These are phyloP conservation scores for Podaxis pistillaris DNA, from an alignment of 768 basidiomycete genomes.

Conservation along the genomic window DNA sequence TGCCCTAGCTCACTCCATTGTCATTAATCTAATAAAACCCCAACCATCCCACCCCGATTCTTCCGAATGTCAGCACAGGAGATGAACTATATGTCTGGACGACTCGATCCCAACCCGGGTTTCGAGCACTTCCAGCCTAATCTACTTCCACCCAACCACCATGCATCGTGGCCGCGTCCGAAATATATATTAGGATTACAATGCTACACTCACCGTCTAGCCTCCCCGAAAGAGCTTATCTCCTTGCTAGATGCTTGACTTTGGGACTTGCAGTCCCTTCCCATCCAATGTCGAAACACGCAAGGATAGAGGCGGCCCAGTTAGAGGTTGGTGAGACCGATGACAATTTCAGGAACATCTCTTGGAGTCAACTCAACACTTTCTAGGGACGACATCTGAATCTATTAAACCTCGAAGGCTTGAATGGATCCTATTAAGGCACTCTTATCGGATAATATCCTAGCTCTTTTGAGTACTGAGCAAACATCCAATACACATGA, in stretches of 20 bases:
- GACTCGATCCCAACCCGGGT: too few relatives aligned
- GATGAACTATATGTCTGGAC: too few relatives aligned
- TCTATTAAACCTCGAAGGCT: not conserved
- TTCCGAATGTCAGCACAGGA: too few relatives aligned
- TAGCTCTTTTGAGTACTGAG: not conserved
- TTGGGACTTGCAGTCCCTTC: not conserved
- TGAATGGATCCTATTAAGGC: not conserved
- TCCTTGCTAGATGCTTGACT: not conserved
- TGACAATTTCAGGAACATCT: not conserved
- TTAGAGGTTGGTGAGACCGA: not conserved
- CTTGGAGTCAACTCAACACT: not conserved
- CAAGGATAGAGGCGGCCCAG: not conserved
- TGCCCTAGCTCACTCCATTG: too few relatives aligned
- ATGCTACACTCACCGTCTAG: not conserved
- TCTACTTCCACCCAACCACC: too few relatives aligned
- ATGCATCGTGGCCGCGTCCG: too few relatives aligned
- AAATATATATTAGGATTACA: too few relatives aligned
- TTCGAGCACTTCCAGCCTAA: too few relatives aligned
- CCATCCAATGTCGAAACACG: not conserved
- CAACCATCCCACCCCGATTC: too few relatives aligned
- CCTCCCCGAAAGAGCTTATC: not conserved
- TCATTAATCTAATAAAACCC: too few relatives aligned
- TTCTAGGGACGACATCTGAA: not conserved
- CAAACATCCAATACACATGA: slow-evolving; percentile 11
- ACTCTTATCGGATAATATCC: not conserved